Conservation (phyloP, 306 rosid species). For the Echinosophora koreensis region DNA sequence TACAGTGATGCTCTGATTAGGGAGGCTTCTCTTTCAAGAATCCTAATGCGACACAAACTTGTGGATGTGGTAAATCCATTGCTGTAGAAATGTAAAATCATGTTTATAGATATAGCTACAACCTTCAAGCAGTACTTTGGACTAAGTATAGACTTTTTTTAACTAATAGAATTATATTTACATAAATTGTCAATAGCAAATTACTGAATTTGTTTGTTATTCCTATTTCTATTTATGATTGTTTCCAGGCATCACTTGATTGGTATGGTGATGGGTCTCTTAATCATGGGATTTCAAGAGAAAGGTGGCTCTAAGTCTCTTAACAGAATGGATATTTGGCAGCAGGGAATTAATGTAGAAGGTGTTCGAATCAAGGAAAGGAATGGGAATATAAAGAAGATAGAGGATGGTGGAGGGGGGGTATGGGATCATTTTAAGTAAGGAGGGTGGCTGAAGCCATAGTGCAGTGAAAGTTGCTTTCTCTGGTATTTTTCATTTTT, state of each 20-base stretch:
- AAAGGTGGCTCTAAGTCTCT: too few species aligned
- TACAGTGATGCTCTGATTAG: constrained; percentile 93
- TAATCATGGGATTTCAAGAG: not conserved
- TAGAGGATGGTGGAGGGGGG: too few species aligned
- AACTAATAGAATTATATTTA: constrained; percentile 30
- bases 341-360: too few species aligned
- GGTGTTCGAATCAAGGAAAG: too few species aligned
- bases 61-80: constrained; percentile 99
- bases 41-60: constrained; percentile 94
- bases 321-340: too few species aligned
- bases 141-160: constrained; percentile 24
- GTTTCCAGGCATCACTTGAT: not conserved
- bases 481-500: too few species aligned
- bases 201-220: constrained; percentile 21
- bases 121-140: constrained; percentile 27
- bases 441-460: too few species aligned
- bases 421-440: too few species aligned
- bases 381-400: too few species aligned
- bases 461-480: too few species aligned
- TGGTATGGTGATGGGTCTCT: not conserved
- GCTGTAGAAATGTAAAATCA: constrained; percentile 77
- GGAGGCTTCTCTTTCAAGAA: constrained; percentile 97
- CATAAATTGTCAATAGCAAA: not conserved
- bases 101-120: constrained; percentile 47
- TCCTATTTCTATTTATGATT: constrained; percentile 21